Evolutionary conservation across 345 rosid species (phyloP), one percentile per base, ranked within the genome.

Genomic region (Lagerstroemia speciosa): DNA sequence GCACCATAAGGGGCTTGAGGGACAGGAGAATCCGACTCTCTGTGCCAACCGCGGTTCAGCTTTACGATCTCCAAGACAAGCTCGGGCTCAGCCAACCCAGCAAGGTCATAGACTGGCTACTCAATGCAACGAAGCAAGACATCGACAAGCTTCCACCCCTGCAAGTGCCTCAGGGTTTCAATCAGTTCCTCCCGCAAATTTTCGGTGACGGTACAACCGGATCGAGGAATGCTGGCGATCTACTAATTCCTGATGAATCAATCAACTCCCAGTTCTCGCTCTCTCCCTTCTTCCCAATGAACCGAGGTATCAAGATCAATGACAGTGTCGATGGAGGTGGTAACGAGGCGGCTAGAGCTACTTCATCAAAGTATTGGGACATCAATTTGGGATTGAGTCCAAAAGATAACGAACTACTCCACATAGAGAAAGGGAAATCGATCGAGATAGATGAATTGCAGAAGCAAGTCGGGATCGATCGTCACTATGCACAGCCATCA

Each of bases 51-150:
- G 98, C 98, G 0, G 80, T 93, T 80, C 97, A 93, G 33, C 65
- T 93, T 7, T 93, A 91, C 69, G 97, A 91, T 78, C 92, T 93
- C 78, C 97, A 93, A 79, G 96, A 93, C 36, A 75, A 86, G 76
- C 87, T 93, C 30, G 98, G 93, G 7, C 79, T 93, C 17, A 78
- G 80, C 71, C 98, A 93, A 73, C 98, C 98, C 8, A 93, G 98
- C 77, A 91, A 93, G 77, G 98, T 89, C 53, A 77, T 93, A 0
- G 98, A 93, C 70, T 93, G 98, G 98, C 74, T 93, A 67, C 86
- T 93, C 46, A 95, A 93, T 73, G 87, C 78, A 40, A 77, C 89
- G n/a, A 86, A 85, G 71, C 55, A 77, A 68, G 98, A 93, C 60
- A 89, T 93, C 2, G 98, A 91, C 64, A 83, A 88, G 73, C 92